Base-by-base conservation (phyloP, 1,284 basidiomycete species). In the Chiua sp. region DNA sequence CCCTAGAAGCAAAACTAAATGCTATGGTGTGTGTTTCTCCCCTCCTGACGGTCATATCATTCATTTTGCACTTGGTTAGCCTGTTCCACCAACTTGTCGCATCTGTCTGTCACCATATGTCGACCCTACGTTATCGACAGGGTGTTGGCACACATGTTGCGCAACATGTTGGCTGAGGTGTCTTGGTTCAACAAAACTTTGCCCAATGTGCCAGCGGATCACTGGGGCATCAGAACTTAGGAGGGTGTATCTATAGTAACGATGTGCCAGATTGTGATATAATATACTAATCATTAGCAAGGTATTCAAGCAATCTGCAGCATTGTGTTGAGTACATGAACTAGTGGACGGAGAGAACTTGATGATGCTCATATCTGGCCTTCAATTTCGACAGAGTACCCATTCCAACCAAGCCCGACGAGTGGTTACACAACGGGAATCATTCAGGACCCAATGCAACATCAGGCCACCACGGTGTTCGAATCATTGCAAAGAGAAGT, bases 121-220 rank as follows among this genome's bases (percentile, higher is more conserved):
- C 1, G 91, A 93, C 61, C 88, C 91, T 1, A 91, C 90, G 0
- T 83, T 87, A 4, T 91, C 90, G n/a, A 91, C 89, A 0, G 91
- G 90, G 6, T 93, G 91, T 71, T 93, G 91, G 91, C 91, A 93
- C 69, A 90, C 90, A 0, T 92, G 88, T 65, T 93, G 91, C 71
- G 78, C 86, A 47, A 85, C 86, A 69, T 93, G 91, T 69, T 93
- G 91, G 91, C 73, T 93, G 50, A 85, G 86, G 13, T 92, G 91
- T 71, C 78, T 93, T 48, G 89, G 88, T n/a, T 85, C 88, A 10
- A 92, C 90, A 4, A 90, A 87, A 69, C 79, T 92, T 18, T 93
- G 91, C 73, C 91, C 91, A 0, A 92, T 93, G 63, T 93, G 91
- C 79, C 91, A 92, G 73, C 83, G 91, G 51, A 93, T 93, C 59